Base-by-base conservation (phyloP, 2,329 filamentous ascomycete genomes). In the Penicillium brasilianum region DNA sequence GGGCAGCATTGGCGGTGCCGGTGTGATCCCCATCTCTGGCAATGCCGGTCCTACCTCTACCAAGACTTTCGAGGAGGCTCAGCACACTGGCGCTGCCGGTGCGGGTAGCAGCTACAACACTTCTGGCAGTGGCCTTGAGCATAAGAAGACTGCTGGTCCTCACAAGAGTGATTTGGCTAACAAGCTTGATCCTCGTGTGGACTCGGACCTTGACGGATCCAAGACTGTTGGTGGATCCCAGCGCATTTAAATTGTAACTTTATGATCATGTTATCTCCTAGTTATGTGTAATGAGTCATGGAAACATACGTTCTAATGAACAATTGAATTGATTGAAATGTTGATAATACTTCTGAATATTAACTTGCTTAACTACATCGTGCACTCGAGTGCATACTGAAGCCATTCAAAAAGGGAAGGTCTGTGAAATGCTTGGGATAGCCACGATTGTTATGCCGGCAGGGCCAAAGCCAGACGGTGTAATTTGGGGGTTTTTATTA, bases 181-280 rank as follows among this genome's bases (percentile, higher is more conserved):
- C 61, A 67, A 67, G 65, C 25, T 67, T 5, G 65, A 67, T 34
- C 65, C 65, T 13, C 66, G 66, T 32, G 64, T 68, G n/a, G 66
- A 68, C 57, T 68, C 66, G n/a, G 64, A 68, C 25, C 60, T 56
- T 20, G 64, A 65, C 51, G 62, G 60, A 4, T 63, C 64, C 11
- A 61, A 59, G 46, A 65, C 61, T 25, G n/a, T 63, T 56, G 64
- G 64, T 57, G 62, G 62, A 11, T 32, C 37, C 7, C 64, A 66
- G 57, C 64, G 64, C 20, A 6, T 44, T 30, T 66, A 62, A 55
- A 16, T 50, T 28, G 34, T 49, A 34, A n/a, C 5, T 55, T 59
- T 61, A 63, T 34, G 43, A 63, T 57, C 20, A 16, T 43, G 5
- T 6, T 18, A 30, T 41, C 9, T 20, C 11, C 13, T 39, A 53